phyloP scores from a whole-genome alignment of 2,329 filamentous ascomycete genomes.

The Trichoderma atroviride region DNA sequence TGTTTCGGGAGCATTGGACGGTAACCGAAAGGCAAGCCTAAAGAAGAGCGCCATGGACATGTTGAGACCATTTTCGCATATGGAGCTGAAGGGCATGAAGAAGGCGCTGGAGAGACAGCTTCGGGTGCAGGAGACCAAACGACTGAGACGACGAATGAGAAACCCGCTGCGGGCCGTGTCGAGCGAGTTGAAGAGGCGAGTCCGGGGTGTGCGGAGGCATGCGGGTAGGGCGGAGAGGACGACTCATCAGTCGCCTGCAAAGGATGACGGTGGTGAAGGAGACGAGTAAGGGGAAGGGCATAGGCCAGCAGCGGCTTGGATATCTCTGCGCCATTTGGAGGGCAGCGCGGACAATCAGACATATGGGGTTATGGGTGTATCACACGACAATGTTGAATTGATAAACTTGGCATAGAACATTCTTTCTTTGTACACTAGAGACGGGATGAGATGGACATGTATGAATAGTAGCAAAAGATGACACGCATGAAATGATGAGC shows the following conservation, averaged over 20 bases:
- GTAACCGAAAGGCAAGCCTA: slow-evolving; percentile 34
- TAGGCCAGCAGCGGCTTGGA: background rate
- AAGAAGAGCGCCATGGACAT: slow-evolving; percentile 36
- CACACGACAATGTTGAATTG: background rate
- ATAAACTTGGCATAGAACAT: slow-evolving; percentile 9
- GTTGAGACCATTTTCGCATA: slow-evolving; percentile 37
- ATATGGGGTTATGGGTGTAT: background rate
- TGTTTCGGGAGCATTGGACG: slow-evolving; percentile 34
- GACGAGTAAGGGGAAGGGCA: background rate
- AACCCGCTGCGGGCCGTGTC: background rate
- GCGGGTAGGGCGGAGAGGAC: background rate
- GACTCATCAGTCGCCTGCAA: background rate
- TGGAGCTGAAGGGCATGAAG: slow-evolving; percentile 36
- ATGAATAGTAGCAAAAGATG: slow-evolving; percentile 16
- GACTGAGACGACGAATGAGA: background rate
- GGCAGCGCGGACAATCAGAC: background rate
- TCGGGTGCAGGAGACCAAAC: background rate
- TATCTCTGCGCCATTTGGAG: background rate
- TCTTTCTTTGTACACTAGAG: slow-evolving; percentile 1
- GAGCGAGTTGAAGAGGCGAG: background rate
- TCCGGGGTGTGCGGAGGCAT: background rate
- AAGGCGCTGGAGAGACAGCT: slow-evolving; percentile 31
- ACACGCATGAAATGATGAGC: slow-evolving; percentile 9
- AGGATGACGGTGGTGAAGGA: background rate
- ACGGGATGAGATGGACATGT: background rate